Evolutionary conservation across 2,329 filamentous ascomycete species (phyloP).

Genomic region (Diaporthe sp.): DNA sequence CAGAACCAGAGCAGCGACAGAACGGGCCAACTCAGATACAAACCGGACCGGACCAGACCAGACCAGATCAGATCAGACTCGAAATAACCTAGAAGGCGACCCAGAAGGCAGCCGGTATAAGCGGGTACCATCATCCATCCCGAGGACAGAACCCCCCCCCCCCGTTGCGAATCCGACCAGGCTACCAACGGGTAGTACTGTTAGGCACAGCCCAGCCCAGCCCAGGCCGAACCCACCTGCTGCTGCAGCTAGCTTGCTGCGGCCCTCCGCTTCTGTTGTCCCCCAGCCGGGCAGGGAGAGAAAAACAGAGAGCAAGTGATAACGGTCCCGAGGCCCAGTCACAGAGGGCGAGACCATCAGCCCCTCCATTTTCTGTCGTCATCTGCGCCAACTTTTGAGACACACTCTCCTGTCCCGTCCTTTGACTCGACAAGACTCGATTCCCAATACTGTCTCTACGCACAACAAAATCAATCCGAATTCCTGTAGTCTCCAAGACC

Average conservation of each 20-base stretch:
- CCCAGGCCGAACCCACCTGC: slow-evolving; percentile 27
- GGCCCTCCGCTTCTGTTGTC: slow-evolving; percentile 8
- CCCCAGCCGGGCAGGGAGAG: slow-evolving; percentile 12
- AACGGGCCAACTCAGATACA: neutral
- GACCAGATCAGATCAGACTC: slow-evolving; percentile 13
- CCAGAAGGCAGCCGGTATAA: slow-evolving; percentile 13
- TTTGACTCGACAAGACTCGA: slow-evolving; percentile 22
- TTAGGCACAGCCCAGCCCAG: slow-evolving; percentile 19
- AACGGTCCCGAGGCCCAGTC: slow-evolving; percentile 32
- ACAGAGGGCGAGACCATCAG: slow-evolving; percentile 32
- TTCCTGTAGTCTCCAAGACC: neutral
- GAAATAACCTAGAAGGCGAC: slow-evolving; percentile 13
- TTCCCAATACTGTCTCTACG: neutral
- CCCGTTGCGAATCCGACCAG: slow-evolving; percentile 19
- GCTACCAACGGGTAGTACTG: neutral
- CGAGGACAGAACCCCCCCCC: slow-evolving; percentile 1
- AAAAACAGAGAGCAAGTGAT: slow-evolving; percentile 15
- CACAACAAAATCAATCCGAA: neutral
- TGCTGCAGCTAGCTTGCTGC: slow-evolving; percentile 27
- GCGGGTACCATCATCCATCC: slow-evolving; percentile 16
- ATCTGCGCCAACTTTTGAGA: slow-evolving; percentile 42
- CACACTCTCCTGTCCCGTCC: neutral
- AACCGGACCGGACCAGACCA: neutral
- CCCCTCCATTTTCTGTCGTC: slow-evolving; percentile 42
- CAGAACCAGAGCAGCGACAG: slow-evolving; percentile 17